Evolutionary conservation across 2,329 filamentous ascomycete genomes (phyloP).

Genomic region (Sordariomycetes sp.): DNA sequence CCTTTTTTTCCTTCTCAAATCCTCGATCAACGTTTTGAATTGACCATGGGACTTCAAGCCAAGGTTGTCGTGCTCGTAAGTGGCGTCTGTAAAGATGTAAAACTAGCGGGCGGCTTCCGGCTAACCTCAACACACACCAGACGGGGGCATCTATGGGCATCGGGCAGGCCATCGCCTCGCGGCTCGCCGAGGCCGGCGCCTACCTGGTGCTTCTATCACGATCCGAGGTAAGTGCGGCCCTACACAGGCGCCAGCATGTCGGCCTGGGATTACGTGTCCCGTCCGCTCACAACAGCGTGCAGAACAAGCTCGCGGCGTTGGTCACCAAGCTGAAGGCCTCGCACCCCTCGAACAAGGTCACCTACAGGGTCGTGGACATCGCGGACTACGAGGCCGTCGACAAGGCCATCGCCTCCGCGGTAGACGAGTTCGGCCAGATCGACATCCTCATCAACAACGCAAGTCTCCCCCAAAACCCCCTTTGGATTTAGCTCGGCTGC

Average conservation of each 20-base stretch:
- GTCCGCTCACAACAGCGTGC: no score
- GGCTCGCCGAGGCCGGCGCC: constrained; percentile 23
- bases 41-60: no score
- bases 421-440: constrained; percentile 22
- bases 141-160: constrained; percentile 36
- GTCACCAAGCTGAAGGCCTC: constrained; percentile 10
- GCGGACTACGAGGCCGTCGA: constrained; percentile 18
- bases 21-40: no score
- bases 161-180: constrained; percentile 28
- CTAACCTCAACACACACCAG: constrained; percentile 4
- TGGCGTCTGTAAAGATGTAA: no score
- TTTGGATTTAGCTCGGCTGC: background rate
- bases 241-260: no score
- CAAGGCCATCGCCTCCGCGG: constrained; percentile 16
- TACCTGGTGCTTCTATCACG: constrained; percentile 31
- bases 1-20: no score
- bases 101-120: no score
- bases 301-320: constrained; percentile 10
- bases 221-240: constrained; percentile 20
- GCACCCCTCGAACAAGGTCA: constrained; percentile 3
- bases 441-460: constrained; percentile 36
- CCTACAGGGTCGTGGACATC: constrained; percentile 15
- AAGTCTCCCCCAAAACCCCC: background rate
- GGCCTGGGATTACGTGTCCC: no score
- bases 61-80: no score